These are phyloP conservation scores for Fusarium verticillioides DNA, from an alignment of 2,329 filamentous ascomycete species.

Conservation along the genomic window DNA sequence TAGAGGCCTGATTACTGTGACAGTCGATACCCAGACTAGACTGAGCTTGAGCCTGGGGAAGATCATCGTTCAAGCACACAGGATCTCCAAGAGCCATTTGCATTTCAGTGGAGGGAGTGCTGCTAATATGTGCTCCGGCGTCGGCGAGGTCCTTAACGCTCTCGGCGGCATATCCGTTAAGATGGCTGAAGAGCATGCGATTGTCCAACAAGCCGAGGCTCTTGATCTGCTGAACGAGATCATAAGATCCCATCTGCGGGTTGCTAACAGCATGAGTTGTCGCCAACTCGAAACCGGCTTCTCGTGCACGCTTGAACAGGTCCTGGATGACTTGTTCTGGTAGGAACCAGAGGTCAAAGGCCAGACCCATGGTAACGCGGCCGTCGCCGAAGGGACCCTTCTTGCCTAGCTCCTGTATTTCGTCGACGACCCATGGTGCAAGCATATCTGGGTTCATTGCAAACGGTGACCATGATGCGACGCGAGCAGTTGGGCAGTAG, in stretches of 20 bases:
- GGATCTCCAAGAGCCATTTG: conserved; percentile 17
- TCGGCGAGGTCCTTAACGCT: background rate
- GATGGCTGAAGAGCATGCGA: conserved; percentile 8
- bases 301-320: background rate
- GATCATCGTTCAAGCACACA: background rate
- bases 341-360: conserved; percentile 20
- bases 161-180: background rate
- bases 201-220: background rate
- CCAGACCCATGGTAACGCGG: conserved; percentile 4
- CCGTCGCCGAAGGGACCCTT: background rate
- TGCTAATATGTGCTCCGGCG: background rate
- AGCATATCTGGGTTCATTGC: conserved; percentile 1
- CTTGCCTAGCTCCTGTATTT: background rate
- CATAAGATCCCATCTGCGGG: background rate
- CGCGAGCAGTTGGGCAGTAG: conserved; percentile 11
- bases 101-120: conserved; percentile 20
- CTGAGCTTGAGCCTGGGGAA: background rate
- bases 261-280: conserved; percentile 11
- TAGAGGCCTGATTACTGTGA: conserved; percentile 12
- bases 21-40: conserved; percentile 11
- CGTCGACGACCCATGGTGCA: background rate
- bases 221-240: conserved; percentile 2
- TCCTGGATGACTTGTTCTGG: background rate
- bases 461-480: background rate
- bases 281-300: background rate